These are phyloP conservation scores for Microascus cirrosus DNA, from an alignment of 2,329 filamentous ascomycete genomes.

Conservation along the genomic window DNA sequence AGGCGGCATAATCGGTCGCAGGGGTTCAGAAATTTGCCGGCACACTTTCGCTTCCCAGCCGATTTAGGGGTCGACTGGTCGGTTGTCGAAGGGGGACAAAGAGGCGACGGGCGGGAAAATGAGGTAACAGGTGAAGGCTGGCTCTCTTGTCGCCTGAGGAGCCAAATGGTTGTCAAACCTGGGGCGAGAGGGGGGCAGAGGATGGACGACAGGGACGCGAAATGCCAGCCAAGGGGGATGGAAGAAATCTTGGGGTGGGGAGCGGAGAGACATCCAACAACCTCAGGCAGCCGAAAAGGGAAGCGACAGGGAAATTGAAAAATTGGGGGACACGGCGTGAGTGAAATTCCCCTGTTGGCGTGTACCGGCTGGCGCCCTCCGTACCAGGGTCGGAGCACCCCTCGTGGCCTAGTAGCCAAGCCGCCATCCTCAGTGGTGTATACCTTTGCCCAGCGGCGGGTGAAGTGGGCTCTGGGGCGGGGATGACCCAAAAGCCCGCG, in stretches of 20 bases:
- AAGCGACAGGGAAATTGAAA: not conserved
- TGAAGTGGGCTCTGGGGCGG: not conserved
- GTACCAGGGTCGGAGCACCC: not conserved
- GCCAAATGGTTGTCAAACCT: not conserved
- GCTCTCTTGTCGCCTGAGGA: not conserved
- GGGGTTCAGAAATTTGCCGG: not conserved
- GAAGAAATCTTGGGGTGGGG: not conserved
- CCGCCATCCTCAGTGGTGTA: not conserved
- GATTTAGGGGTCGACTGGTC: not conserved
- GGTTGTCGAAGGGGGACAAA: not conserved
- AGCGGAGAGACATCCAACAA: not conserved
- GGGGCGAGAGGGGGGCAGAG: not conserved
- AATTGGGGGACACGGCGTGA: not conserved
- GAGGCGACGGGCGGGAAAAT: not conserved
- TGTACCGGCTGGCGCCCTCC: not conserved
- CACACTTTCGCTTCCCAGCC: not conserved
- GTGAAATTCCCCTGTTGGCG: not conserved
- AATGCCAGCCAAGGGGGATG: not conserved
- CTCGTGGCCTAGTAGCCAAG: not conserved
- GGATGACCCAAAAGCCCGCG: not conserved
- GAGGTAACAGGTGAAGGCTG: not conserved
- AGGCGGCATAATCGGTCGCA: slow-evolving; percentile 1
- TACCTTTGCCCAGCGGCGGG: not conserved
- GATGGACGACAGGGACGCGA: not conserved
- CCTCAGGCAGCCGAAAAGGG: not conserved